Evolutionary conservation across 306 rosid genomes (phyloP).

Genomic region (Prunus campanulata): DNA sequence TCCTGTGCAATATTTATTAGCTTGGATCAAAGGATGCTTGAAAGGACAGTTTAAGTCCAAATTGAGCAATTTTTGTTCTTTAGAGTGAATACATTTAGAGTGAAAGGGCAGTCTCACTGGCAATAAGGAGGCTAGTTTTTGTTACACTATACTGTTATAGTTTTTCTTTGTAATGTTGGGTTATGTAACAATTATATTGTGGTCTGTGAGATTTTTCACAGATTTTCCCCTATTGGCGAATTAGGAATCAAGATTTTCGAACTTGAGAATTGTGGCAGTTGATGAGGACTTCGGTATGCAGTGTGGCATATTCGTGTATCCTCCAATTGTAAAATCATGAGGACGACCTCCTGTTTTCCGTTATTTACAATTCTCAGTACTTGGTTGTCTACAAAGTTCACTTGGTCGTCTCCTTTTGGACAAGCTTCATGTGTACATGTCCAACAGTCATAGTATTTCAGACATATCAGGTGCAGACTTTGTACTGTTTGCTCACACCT

Average conservation of each 20-base stretch:
- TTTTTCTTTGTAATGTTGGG: neutral
- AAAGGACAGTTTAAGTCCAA: neutral
- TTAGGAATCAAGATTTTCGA: neutral
- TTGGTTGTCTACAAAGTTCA: conserved; percentile 2
- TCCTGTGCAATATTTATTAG: neutral
- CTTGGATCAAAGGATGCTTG: neutral
- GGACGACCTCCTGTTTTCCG: neutral
- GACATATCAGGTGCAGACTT: neutral
- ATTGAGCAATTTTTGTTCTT: neutral
- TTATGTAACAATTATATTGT: neutral
- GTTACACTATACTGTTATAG: neutral
- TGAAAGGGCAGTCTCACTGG: neutral
- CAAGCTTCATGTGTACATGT: neutral
- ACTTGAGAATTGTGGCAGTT: neutral
- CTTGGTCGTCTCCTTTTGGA: conserved; percentile 4
- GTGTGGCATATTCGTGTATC: neutral
- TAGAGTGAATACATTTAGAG: neutral
- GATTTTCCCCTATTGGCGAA: neutral
- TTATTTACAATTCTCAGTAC: neutral
- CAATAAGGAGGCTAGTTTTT: neutral
- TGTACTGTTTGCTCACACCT: neutral
- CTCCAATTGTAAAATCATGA: neutral
- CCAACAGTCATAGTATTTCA: neutral
- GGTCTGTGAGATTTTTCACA: neutral
- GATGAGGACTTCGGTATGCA: neutral